Evolutionary conservation across 2,329 filamentous ascomycete species (phyloP), one percentile per base, ranked within the genome.

Genomic region (Huntiella abstrusa): DNA sequence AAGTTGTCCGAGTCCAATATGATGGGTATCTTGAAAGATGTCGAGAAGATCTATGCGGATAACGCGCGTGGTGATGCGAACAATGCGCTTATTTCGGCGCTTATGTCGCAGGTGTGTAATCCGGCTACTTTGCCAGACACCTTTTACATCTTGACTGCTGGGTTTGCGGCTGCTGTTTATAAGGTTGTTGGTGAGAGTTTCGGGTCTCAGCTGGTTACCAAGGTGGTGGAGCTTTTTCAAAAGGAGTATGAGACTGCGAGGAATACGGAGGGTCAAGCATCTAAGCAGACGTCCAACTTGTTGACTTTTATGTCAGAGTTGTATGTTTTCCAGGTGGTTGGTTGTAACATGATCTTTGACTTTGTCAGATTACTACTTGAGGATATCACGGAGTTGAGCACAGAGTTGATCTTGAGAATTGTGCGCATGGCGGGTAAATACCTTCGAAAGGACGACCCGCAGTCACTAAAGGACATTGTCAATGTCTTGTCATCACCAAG

Each of bases 1-100:
- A 80, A 88, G 57, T 69, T 98, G 32, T 95, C 91, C 0, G 88
- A 96, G 57, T 77, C 85, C 34, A 96, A 91, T 54, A 68, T 98
- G 52, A 61, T 93, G 4, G 81, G 83, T 2, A 93, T 96, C 45
- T 65, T 95, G 3, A 72, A 73, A 38, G 82, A 92, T 13, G 70
- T 94, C 32, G 85, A 93, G 57, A 76, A 79, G 51, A 65, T 96
- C 1, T 98, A 96, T 58, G 73, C 79, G 46, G 77, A 79, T 37
- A 77, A 93, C 54, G 79, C 91, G 1, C 77, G 91, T n/a, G 84
- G 91, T 51, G 77, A 87, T 55, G 85, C 95, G 40, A 94, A 85
- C 1, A 78, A 82, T 1, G 80, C 77, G 0, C 65, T 96, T 2
- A 75, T 87, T 3, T 77, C 87, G 51, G 67, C 88, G 1, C 65